Evolutionary conservation across 495 filamentous ascomycete genomes (phyloP).

Genomic region (Trypethelium eluteriae): DNA sequence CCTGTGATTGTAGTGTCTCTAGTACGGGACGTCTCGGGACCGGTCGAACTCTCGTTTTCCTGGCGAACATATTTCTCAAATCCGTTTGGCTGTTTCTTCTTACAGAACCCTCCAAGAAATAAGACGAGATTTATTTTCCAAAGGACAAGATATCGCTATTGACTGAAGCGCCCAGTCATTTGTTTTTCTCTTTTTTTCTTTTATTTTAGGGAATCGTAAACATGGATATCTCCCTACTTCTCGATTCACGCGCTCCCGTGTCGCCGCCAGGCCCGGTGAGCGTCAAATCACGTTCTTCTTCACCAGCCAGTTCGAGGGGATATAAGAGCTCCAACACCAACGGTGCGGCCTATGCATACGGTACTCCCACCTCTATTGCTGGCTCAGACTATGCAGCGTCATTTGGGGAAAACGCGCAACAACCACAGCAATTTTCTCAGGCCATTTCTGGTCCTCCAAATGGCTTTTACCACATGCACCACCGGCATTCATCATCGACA

Average conservation of each 20-base stretch:
- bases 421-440: background rate
- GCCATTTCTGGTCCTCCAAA: background rate
- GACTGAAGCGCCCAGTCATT: background rate
- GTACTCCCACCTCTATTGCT: conserved; percentile 1
- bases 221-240: conserved; percentile 31
- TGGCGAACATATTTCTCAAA: background rate
- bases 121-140: background rate
- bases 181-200: no score
- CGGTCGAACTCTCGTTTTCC: background rate
- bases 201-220: conserved; percentile 44
- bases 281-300: conserved; percentile 18
- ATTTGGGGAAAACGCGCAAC: conserved; percentile 1
- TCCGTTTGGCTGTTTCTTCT: background rate
- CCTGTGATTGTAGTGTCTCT: background rate
- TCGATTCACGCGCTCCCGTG: conserved; percentile 20
- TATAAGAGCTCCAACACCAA: background rate
- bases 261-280: conserved; percentile 25
- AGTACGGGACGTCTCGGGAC: background rate
- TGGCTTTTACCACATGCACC: conserved; percentile 1
- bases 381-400: conserved; percentile 3
- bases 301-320: conserved; percentile 2
- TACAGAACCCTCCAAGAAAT: background rate
- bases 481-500: conserved; percentile 4
- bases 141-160: background rate
- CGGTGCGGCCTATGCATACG: background rate